Evolutionary conservation across 1,284 basidiomycete genomes (phyloP), one percentile per base, ranked within the genome.

Genomic region (Pyrrhoderma noxium): DNA sequence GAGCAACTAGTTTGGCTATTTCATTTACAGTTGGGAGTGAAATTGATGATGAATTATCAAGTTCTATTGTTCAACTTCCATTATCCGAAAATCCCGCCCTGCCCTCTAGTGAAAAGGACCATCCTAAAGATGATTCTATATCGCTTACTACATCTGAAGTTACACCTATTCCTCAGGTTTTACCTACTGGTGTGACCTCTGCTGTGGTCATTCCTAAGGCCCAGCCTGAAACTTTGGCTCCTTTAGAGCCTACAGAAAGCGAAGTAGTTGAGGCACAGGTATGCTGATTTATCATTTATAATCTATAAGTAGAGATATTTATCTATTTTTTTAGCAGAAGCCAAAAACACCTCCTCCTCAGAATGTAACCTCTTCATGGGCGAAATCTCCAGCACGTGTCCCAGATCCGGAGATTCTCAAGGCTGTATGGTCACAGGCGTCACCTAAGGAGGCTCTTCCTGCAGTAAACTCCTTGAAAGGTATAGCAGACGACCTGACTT

Each of bases 331-430:
- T 16, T n/a, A 14, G 5, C 21, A 31, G 18, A 44, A 40, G 4
- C 41, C 49, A 11, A 41, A 13, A 18, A 51, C 53, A 3, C 54
- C 54, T 31, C 56, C 59, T 2, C 50, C 57, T n/a, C 45, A 53
- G 39, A 57, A 54, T n/a, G 54, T 57, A n/a, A 52, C 58, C 14
- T 49, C 56, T 34, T 51, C 55, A 8, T 89, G 87, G 85, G 66
- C 74, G 39, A 80, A 80, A 61, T 72, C 81, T n/a, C 75, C 82
- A 14, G 73, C 79, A 47, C 71, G 83, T 52, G 73, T 72, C 45
- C 82, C 85, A 14, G 86, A 88, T 64, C 81, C 83, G 16, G 87
- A 89, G 59, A 84, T 84, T 59, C 68, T 90, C 49, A 89, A 85
- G 64, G 82, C 85, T 27, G 78, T 90, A 8, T 91, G 88, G 88